phyloP scores from a whole-genome alignment of 2,329 filamentous ascomycete species.

The Sporothrix euskadiensis region DNA sequence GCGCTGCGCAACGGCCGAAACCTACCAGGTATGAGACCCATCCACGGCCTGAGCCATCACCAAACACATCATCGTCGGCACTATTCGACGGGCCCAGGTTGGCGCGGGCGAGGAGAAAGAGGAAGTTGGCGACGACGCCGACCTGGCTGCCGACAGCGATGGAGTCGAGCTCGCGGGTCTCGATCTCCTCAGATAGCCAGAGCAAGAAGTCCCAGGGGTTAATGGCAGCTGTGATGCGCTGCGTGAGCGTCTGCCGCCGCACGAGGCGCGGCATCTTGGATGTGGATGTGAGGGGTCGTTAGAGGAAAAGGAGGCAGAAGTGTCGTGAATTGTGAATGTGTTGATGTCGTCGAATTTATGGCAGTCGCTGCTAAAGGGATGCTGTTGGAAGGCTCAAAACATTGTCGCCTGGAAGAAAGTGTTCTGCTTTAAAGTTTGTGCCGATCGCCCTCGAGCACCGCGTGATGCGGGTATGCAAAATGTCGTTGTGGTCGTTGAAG shows the following conservation, averaged over 20 bases:
- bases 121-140: constrained; percentile 73
- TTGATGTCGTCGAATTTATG: not conserved
- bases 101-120: constrained; percentile 79
- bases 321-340: not conserved
- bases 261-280: constrained; percentile 72
- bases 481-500: not conserved
- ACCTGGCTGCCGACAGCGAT: constrained; percentile 73
- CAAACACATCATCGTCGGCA: constrained; percentile 73
- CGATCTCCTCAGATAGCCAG: constrained; percentile 89
- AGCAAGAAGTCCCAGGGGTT: constrained; percentile 89
- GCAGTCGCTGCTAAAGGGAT: not conserved
- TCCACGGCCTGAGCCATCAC: constrained; percentile 49
- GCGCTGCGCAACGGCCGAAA: constrained; percentile 24
- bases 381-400: not conserved
- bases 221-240: constrained; percentile 77
- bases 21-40: constrained; percentile 33
- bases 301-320: not conserved
- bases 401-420: not conserved
- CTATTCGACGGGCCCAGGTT: constrained; percentile 61
- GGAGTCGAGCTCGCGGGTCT: constrained; percentile 88
- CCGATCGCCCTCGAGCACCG: not conserved
- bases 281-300: not conserved
- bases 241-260: constrained; percentile 72
- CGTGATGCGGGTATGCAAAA: not conserved
- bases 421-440: not conserved